phyloP scores from a whole-genome alignment of 2,329 filamentous ascomycete genomes.

The Arthrinium phaeospermum region DNA sequence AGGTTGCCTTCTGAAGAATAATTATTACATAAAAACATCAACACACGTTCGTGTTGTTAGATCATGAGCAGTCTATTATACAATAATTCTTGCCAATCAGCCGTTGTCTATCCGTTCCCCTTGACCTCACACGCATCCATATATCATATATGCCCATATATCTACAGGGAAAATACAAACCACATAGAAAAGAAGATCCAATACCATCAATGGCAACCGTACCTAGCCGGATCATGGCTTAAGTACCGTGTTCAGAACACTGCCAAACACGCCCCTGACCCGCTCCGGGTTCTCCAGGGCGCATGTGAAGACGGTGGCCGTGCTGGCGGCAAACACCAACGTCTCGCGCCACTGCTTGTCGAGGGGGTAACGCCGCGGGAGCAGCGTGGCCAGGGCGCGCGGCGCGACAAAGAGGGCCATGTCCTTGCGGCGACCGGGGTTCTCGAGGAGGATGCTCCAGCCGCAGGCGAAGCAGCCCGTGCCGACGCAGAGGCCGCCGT shows the following conservation, averaged over 20 bases:
- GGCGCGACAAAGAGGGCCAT: conserved; percentile 83
- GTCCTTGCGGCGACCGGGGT: conserved; percentile 69
- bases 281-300: conserved; percentile 65
- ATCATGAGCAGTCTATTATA: background rate
- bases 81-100: background rate
- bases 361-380: conserved; percentile 71
- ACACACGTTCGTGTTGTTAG: background rate
- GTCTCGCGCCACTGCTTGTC: conserved; percentile 72
- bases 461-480: conserved; percentile 78
- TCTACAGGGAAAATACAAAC: background rate
- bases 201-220: background rate
- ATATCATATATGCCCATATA: background rate
- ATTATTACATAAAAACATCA: background rate
- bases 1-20: background rate
- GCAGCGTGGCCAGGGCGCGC: conserved; percentile 73
- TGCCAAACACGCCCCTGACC: conserved; percentile 73
- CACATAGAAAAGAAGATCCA: background rate
- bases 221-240: conserved; percentile 26
- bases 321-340: conserved; percentile 68
- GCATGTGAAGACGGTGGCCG: conserved; percentile 73
- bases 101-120: background rate
- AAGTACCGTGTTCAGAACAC: conserved; percentile 59
- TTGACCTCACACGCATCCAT: too few species aligned
- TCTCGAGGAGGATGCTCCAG: conserved; percentile 80
- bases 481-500: conserved; percentile 71